Evolutionary conservation across 306 rosid genomes (phyloP).

Genomic region (Fagus crenata): DNA sequence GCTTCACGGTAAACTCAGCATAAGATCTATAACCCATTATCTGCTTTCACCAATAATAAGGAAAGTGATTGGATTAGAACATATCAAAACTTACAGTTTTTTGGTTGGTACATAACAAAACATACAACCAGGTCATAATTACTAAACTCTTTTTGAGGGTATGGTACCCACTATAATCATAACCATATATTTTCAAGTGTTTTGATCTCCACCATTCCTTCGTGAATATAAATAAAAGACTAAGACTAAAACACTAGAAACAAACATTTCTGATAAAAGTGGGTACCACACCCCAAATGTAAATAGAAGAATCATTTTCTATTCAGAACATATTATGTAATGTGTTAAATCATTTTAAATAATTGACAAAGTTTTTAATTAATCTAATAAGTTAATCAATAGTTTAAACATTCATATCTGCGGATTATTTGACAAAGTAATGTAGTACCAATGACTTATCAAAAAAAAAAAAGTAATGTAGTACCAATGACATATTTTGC

Average conservation of each 20-base stretch:
- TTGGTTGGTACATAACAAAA: not conserved
- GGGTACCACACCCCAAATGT: too few relatives aligned
- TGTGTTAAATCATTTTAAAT: too few relatives aligned
- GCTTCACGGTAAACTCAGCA: constrained; percentile 70
- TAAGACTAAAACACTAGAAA: too few relatives aligned
- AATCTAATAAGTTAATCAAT: not conserved
- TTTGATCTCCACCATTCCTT: too few relatives aligned
- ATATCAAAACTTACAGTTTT: not conserved
- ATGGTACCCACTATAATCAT: too few relatives aligned
- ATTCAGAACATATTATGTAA: too few relatives aligned
- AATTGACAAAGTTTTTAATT: too few relatives aligned
- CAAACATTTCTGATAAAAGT: too few relatives aligned
- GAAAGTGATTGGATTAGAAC: constrained; percentile 16
- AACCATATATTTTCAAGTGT: too few relatives aligned
- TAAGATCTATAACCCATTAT: constrained; percentile 67
- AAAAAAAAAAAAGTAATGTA: not conserved
- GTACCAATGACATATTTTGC: not conserved
- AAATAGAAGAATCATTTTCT: too few relatives aligned
- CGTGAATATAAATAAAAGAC: too few relatives aligned
- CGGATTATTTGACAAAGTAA: not conserved
- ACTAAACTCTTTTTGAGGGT: too few relatives aligned
- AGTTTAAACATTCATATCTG: not conserved
- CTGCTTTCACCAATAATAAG: constrained; percentile 46
- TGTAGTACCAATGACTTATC: not conserved
- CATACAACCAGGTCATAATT: not conserved